phyloP scores from a whole-genome alignment of 1,139 yeast genomes.

The Zygosaccharomyces sapae region DNA sequence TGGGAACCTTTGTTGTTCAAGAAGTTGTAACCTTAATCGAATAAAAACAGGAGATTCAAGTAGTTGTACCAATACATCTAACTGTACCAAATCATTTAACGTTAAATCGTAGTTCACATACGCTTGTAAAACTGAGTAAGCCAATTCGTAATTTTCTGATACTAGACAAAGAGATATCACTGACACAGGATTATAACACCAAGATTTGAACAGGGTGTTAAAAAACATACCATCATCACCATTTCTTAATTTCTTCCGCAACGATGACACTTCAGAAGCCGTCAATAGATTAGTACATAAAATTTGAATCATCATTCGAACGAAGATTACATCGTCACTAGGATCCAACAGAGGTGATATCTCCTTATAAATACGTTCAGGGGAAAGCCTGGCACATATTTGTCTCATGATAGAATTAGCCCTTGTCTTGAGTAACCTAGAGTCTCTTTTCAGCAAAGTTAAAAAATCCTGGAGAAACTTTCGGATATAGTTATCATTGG shows the following conservation, averaged over 20 bases:
- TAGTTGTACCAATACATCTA: conserved; percentile 75
- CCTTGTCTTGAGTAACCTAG: conserved; percentile 59
- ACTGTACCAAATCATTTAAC: conserved; percentile 65
- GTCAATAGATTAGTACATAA: conserved; percentile 84
- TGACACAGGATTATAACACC: conserved; percentile 93
- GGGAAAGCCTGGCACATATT: conserved; percentile 72
- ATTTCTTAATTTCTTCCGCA: conserved; percentile 64
- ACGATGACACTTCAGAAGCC: conserved; percentile 69
- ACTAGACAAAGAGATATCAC: conserved; percentile 79
- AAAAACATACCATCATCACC: conserved; percentile 70
- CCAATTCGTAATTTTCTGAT: conserved; percentile 86
- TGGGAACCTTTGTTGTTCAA: conserved; percentile 83
- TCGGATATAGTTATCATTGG: conserved; percentile 74
- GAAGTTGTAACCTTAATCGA: conserved; percentile 74
- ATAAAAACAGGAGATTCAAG: conserved; percentile 88
- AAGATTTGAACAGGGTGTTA: conserved; percentile 73
- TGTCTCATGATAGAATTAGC: conserved; percentile 85
- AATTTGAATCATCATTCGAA: conserved; percentile 79
- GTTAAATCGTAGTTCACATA: conserved; percentile 67
- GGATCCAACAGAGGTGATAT: conserved; percentile 71
- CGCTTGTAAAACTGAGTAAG: conserved; percentile 71
- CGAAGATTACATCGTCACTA: conserved; percentile 63
- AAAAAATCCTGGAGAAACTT: conserved; percentile 72
- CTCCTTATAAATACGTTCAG: conserved; percentile 79
- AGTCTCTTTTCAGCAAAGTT: conserved; percentile 61